These are phyloP conservation scores for Pogostemon cablin DNA, from an alignment of 257 asterid species.

Conservation along the genomic window DNA sequence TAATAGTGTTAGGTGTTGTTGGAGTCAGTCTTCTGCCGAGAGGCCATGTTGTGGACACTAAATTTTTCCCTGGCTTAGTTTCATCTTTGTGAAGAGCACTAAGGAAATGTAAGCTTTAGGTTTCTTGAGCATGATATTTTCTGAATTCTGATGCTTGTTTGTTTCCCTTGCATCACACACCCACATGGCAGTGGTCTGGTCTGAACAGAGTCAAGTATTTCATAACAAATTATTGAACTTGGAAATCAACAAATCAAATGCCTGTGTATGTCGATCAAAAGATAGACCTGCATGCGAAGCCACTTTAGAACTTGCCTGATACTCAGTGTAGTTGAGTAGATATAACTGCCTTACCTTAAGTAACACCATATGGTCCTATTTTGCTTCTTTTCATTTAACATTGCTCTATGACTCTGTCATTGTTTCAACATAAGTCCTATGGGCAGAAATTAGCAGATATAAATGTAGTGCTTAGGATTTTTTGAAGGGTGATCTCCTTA, in stretches of 20 bases:
- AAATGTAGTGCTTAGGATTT: not conserved
- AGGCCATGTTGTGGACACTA: not conserved
- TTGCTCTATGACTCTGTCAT: not conserved
- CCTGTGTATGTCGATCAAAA: not conserved
- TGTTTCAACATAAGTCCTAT: slow-evolving; percentile 2
- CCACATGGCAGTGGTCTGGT: slow-evolving; percentile 1
- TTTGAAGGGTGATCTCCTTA: not conserved
- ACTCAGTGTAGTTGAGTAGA: not conserved
- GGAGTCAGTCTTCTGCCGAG: not conserved
- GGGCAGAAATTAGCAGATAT: not conserved
- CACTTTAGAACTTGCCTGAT: slow-evolving; percentile 18
- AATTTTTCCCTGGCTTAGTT: slow-evolving; percentile 1
- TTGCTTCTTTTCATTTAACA: not conserved
- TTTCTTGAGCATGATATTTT: slow-evolving; percentile 16
- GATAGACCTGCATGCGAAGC: not conserved
- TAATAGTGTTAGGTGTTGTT: not conserved
- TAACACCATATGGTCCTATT: not conserved
- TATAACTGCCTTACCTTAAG: not conserved
- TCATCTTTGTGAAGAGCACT: slow-evolving; percentile 1
- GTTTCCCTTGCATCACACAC: not conserved
- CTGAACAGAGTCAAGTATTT: not conserved
- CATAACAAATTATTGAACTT: not conserved
- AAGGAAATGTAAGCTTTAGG: slow-evolving; percentile 6
- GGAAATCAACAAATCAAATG: slow-evolving; percentile 5
- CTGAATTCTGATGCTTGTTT: not conserved